Percentiles rank a stretch among this genome's conserved stretches.
These are phyloP conservation scores for Sugiyamaella japonica DNA, from an alignment of 1,139 yeast genomes.

Conservation along the genomic window DNA sequence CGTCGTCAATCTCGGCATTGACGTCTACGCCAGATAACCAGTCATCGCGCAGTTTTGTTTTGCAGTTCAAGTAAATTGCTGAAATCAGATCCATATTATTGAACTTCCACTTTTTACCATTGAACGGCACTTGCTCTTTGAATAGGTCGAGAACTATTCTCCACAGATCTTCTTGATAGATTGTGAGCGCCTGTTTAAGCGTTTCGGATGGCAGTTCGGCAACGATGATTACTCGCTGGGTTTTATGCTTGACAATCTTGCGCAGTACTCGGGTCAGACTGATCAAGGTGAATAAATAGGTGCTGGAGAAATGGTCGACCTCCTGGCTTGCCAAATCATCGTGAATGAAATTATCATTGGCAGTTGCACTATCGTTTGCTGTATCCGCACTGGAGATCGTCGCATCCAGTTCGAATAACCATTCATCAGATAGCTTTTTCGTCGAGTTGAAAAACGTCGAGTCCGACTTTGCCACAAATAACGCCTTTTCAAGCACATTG, in stretches of 20 bases:
- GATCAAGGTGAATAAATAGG: slow-evolving; percentile 40
- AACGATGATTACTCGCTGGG: slow-evolving; percentile 44
- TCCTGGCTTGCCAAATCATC: slow-evolving; percentile 1
- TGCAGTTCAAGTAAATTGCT: slow-evolving; percentile 74
- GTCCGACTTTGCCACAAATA: slow-evolving; percentile 34
- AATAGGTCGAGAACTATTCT: slow-evolving; percentile 67
- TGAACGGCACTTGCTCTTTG: slow-evolving; percentile 82
- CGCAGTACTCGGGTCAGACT: slow-evolving; percentile 41
- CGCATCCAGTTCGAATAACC: neutral
- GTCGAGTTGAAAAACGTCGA: slow-evolving; percentile 10
- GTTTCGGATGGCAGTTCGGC: slow-evolving; percentile 48
- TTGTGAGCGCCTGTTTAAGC: slow-evolving; percentile 40
- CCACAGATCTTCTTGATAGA: slow-evolving; percentile 65
- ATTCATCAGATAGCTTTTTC: slow-evolving; percentile 9
- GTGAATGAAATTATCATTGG: neutral
- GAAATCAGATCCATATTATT: slow-evolving; percentile 93
- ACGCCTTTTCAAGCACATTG: slow-evolving; percentile 38
- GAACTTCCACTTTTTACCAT: slow-evolving; percentile 93
- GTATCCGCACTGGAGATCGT: neutral
- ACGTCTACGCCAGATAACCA: slow-evolving; percentile 90
- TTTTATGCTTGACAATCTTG: slow-evolving; percentile 40
- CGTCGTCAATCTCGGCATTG: slow-evolving; percentile 70
- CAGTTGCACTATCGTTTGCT: neutral
- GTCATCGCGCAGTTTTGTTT: slow-evolving; percentile 70
- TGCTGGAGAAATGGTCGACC: slow-evolving; percentile 32